Percentiles rank a stretch among this genome's conserved stretches.
Evolutionary conservation across 345 rosid genomes (phyloP).

Genomic region (Kandelia obovata): DNA sequence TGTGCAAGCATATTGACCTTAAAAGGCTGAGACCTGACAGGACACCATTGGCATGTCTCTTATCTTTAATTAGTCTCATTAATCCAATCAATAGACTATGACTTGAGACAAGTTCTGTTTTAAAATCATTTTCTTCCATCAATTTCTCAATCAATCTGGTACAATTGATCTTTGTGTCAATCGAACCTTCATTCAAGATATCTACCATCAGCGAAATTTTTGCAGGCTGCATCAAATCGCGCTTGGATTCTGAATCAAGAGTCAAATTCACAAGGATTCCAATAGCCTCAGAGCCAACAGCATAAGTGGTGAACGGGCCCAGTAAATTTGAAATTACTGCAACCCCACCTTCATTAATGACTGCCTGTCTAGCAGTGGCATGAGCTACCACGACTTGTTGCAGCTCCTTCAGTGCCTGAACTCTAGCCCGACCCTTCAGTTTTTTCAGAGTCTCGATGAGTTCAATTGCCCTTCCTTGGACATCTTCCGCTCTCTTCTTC

Average conservation of each 20-base stretch:
- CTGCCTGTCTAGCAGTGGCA: constrained; percentile 43
- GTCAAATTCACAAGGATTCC: constrained; percentile 59
- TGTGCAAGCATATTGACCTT: constrained; percentile 42
- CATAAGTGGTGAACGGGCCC: constrained; percentile 64
- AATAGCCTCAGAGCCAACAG: constrained; percentile 59
- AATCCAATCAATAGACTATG: constrained; percentile 57
- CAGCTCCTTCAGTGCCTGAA: constrained; percentile 61
- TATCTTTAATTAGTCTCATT: constrained; percentile 60
- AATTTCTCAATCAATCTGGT: constrained; percentile 45
- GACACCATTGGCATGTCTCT: constrained; percentile 45
- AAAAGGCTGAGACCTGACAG: constrained; percentile 50
- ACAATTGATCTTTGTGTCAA: constrained; percentile 59
- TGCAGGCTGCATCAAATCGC: constrained; percentile 59
- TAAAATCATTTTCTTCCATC: constrained; percentile 51
- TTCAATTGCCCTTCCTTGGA: constrained; percentile 55
- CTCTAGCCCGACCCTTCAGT: constrained; percentile 63
- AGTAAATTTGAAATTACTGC: constrained; percentile 43
- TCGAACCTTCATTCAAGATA: constrained; percentile 61
- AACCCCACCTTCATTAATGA: constrained; percentile 56
- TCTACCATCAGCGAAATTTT: constrained; percentile 57
- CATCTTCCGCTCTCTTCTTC: constrained; percentile 67
- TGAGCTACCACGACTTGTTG: constrained; percentile 50
- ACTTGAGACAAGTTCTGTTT: constrained; percentile 49
- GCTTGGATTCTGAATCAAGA: constrained; percentile 54
- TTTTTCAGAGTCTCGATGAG: constrained; percentile 51